Evolutionary conservation across 2,329 filamentous ascomycete species (phyloP), one percentile per base, ranked within the genome.

Genomic region (Venturia effusa): DNA sequence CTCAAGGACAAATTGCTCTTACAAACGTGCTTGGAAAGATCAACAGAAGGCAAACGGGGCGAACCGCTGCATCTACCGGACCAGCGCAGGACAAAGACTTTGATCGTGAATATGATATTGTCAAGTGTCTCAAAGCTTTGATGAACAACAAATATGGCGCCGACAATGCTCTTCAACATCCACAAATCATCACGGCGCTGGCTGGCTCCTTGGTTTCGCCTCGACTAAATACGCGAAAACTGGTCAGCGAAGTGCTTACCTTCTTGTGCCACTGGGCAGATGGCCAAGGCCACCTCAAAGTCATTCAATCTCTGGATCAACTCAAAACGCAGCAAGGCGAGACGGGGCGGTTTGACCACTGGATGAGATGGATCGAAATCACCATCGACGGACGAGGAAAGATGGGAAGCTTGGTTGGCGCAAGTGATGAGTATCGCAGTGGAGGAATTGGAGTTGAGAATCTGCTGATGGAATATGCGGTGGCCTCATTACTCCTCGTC

Each of bases 141-240:
- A 96, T 97, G 89, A 99, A 99, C 84, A 99, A 97, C 83, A 97
- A 96, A 74, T 97, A 96, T 74, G 94, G 94, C 66, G 94, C 94
- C 66, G 94, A 99, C 73, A 92, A 99, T 81, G 94, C 94, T 22
- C 81, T 99, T 64, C 81, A 85, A 66, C 92, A 97, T 73, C 89
- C 94, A 72, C 90, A 93, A 72, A 90, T 97, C 67, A 88, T 97
- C 67, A 86, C 95, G 64, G 90, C 94, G 1, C 81, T 99, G 55
- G 90, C 88, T 61, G 92, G 86, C 27, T 96, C 91, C 41, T 81
- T 99, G 64, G 90, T 92, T 62, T 96, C 92, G 11, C 88, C 92
- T 10, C 86, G 94, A 61, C 81, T 99, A 65, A 94, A 92, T 60
- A 97, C 94, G 1, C 83, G 94, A 70, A 97, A 97, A 73, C 83